Evolutionary conservation across 169 alveolate genomes (phyloP), one percentile per base, ranked within the genome.

Genomic region (Pseudocohnilembus persalinus): DNA sequence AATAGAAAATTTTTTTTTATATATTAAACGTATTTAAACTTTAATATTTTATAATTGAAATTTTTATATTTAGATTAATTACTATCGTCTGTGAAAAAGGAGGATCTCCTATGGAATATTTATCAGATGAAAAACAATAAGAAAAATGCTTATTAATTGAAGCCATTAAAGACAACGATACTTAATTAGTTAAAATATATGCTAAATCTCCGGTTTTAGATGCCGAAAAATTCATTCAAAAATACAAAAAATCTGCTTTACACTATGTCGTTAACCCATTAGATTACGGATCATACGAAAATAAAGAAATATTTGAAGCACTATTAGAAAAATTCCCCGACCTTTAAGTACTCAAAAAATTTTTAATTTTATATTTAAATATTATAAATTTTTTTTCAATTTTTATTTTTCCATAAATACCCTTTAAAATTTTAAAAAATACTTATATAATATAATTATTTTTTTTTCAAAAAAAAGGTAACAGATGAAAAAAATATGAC

Each of bases 201-300:
- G 68, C 20, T 11, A 49, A 49, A 49, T 49, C 68, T 20, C 68
- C 68, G 20, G 68, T 20, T 49, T 49, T 49, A 4, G 20, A 49
- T 20, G 68, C 68, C 20, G 68, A 4, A 49, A 20, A 49, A 11
- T 49, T 49, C 68, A 20, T 49, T 20, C 4, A 49, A 49, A 49
- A 49, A 1, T 34, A 82, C 31, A 94, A 94, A 82, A 89, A 89
- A 79, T 85, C 95, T 26, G 87, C 85, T 29, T 82, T 93, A 31
- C 96, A 93, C 78, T 90, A 29, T 65, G 83, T 91, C 25, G 90
- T 93, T 16, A 86, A 85, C 73, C 96, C 97, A 15, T 16, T 91
- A 29, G 88, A 73, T 0, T 87, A 72, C 77, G 95, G 90, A 31
- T 94, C 97, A 6, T 92, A 85, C 76, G 95, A 94, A 85, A 94